Conservation (phyloP, 106 monocot genomes). For the Dendrobium chrysotoxum region DNA sequence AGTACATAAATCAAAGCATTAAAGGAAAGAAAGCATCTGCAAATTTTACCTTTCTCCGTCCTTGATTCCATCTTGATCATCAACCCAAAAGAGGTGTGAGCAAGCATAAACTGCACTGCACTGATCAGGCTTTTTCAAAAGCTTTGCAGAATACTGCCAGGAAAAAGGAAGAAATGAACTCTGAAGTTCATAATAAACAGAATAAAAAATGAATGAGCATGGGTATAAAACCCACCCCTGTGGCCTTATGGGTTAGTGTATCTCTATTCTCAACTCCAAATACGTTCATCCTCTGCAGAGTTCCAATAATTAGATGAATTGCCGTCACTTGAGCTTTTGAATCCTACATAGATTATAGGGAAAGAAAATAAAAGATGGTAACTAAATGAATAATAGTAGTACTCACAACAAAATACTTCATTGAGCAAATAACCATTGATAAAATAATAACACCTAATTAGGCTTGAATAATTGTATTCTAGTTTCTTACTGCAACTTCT, state of each 20-base stretch:
- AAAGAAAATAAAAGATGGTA: background rate
- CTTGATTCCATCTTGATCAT: conserved; percentile 94
- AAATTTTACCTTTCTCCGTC: conserved; percentile 92
- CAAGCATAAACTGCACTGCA: conserved; percentile 98
- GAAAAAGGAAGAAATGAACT: background rate
- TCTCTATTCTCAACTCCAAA: conserved; percentile 99
- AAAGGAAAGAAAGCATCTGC: background rate
- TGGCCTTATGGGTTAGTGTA: conserved; percentile 94
- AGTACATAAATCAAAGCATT: background rate
- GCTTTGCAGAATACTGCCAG: conserved; percentile 93
- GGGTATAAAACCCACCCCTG: conserved; percentile 53
- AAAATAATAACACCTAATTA: background rate
- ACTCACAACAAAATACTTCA: background rate
- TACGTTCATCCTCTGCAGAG: conserved; percentile 82
- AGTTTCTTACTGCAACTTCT: conserved; percentile 74
- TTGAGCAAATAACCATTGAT: background rate
- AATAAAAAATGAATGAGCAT: background rate
- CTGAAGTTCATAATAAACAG: background rate
- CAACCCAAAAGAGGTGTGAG: conserved; percentile 97
- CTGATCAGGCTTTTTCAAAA: conserved; percentile 96
- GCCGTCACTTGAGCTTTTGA: conserved; percentile 97
- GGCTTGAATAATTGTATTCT: background rate
- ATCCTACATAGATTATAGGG: conserved; percentile 43
- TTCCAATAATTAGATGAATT: conserved; percentile 95
- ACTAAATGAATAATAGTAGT: background rate